Base-by-base conservation (phyloP, 768 basidiomycete species). In the Clavulina sp. region DNA sequence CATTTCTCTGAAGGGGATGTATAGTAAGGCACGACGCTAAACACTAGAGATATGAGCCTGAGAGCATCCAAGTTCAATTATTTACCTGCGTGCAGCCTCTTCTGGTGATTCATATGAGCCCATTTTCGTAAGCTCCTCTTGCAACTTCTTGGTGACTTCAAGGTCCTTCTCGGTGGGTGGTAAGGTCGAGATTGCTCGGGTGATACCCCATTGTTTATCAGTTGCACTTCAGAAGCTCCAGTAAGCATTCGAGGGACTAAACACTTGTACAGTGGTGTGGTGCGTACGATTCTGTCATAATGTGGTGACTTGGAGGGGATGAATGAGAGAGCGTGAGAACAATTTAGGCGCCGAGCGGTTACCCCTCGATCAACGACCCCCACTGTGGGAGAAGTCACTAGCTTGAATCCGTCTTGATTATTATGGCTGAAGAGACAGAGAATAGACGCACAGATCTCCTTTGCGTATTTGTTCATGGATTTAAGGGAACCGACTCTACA, bases 51-150 rank as follows among this genome's bases (percentile, higher is more conserved):
- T 5, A 44, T 9, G 36, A 34, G 9, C 13, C 16, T 19, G 7
- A 50, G 13, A 40, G 16, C 50, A 18, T 23, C 6, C 46, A 23
- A 7, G 1, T 19, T 29, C 18, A 18, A 5, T 56, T 9, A 63
- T 83, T 69, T 63, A 95, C 93, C 93, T 80, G 56, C 76, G 81
- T 65, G 82, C 76, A 26, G 85, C 73, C 65, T 96, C 91, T 50
- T 86, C 81, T 55, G 88, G 84, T 43, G 73, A 78, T 68, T 96
- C 93, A 65, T 95, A 93, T 2, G 81, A 81, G 52, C 84, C 81
- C 61, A 93, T 81, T 43, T 75, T 69, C 60, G 78, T 74, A 30
- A 99, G 73, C 65, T 99, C 93, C 52, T 87, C 80, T 83, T 96
- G 86, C 49, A 99, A 70, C 4, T 84, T 82, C 18, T 70, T 61